A percentile compares a stretch with the other conserved stretches of the same genome.
Conservation (phyloP, 2,329 filamentous ascomycete species). For the Periconia digitata region DNA sequence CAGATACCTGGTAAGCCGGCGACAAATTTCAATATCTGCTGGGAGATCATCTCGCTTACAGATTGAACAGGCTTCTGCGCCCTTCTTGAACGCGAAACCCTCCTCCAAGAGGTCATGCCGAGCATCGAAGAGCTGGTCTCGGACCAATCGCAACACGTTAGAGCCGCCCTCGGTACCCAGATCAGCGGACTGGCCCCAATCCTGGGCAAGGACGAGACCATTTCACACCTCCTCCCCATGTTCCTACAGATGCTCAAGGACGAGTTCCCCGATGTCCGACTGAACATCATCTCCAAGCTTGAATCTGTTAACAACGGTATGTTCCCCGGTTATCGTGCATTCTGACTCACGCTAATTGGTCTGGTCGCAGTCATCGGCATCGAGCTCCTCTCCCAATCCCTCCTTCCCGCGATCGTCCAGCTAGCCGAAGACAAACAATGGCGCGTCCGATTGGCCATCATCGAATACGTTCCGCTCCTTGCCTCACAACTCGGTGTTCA, state of each 20-base stretch:
- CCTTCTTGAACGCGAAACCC: conserved; percentile 80
- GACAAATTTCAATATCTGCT: background rate
- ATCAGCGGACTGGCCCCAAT: conserved; percentile 97
- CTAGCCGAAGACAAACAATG: conserved; percentile 99
- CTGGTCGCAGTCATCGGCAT: conserved; percentile 85
- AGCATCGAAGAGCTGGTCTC: conserved; percentile 95
- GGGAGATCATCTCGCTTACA: conserved; percentile 26
- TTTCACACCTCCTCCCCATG: conserved; percentile 95
- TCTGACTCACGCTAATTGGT: conserved; percentile 11
- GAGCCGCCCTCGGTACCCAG: conserved; percentile 91
- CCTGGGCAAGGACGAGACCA: conserved; percentile 98
- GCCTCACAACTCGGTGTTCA: conserved; percentile 93
- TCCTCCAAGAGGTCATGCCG: conserved; percentile 95
- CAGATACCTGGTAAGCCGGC: conserved; percentile 77
- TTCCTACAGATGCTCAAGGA: conserved; percentile 99
- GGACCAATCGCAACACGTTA: conserved; percentile 94
- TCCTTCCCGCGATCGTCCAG: conserved; percentile 95
- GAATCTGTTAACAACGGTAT: conserved; percentile 94
- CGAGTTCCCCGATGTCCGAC: conserved; percentile 94
- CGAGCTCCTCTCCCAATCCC: conserved; percentile 91
- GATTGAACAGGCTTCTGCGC: conserved; percentile 76
- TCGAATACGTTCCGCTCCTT: conserved; percentile 96
- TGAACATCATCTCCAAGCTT: conserved; percentile 99
- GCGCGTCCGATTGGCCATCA: conserved; percentile 96
- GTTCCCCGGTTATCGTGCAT: conserved; percentile 18